Conservation (phyloP, 768 basidiomycete species). For the Russula dissimulans region DNA sequence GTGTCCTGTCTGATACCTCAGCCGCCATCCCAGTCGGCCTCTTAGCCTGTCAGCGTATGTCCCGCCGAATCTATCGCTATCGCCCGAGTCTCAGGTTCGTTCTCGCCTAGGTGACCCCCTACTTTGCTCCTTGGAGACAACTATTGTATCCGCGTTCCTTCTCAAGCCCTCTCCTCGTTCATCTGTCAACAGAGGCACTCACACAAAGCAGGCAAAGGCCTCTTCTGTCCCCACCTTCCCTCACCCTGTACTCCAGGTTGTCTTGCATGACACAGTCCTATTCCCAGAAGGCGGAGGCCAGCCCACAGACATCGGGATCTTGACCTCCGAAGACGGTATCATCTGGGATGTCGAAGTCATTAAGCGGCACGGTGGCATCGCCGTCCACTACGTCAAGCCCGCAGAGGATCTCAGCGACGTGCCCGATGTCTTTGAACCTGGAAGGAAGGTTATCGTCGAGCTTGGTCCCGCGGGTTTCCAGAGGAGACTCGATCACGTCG, state of each 20-base stretch:
- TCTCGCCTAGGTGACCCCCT: constrained; percentile 55
- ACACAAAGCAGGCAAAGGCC: constrained; percentile 47
- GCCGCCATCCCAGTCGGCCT: constrained; percentile 62
- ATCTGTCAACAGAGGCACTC: constrained; percentile 33
- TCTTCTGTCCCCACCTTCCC: constrained; percentile 38
- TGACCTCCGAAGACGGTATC: constrained; percentile 37
- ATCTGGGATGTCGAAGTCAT: constrained; percentile 55
- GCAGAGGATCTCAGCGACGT: constrained; percentile 35
- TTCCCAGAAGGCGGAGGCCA: constrained; percentile 84
- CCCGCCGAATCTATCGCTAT: constrained; percentile 1
- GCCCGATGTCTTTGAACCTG: constrained; percentile 39
- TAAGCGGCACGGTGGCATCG: constrained; percentile 60
- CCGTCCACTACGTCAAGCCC: constrained; percentile 61
- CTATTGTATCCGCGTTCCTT: constrained; percentile 41
- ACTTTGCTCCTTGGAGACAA: constrained; percentile 47
- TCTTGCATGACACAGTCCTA: constrained; percentile 67
- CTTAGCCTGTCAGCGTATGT: constrained; percentile 67
- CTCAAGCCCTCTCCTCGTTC: constrained; percentile 36
- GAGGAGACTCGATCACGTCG: constrained; percentile 65
- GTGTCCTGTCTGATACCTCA: constrained; percentile 41
- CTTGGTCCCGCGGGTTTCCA: constrained; percentile 52
- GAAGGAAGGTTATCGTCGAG: constrained; percentile 42
- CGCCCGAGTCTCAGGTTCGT: background rate
- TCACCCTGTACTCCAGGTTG: constrained; percentile 49
- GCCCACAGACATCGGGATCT: constrained; percentile 59